Base-by-base conservation (phyloP, 768 basidiomycete genomes). In the Leucosporidium scottii region DNA sequence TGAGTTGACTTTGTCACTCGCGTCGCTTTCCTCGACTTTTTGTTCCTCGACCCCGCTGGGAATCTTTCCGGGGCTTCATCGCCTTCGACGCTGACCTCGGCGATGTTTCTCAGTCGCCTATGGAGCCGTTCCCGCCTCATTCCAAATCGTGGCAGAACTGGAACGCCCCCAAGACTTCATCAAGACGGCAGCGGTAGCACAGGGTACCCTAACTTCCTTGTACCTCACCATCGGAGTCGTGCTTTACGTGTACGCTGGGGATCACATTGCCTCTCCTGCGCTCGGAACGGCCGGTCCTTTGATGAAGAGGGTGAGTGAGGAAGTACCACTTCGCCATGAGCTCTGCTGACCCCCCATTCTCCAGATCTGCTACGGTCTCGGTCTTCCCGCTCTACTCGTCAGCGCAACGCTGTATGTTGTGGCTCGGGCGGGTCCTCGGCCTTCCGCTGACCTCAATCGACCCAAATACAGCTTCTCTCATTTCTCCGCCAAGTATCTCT, bases 1-100 rank as follows among this genome's bases (percentile, higher is more conserved):
- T 59, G 73, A 77, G 2, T 79, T 73, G 62, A n/a, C n/a, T n/a
- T n/a, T n/a, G n/a, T n/a, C n/a, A n/a, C n/a, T 74, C 73, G 25
- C 76, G 74, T 10, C 73, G 56, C 39, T 65, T 60, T 27, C 66
- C 73, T n/a, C 71, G 39, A 30, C n/a, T n/a, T n/a, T n/a, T n/a
- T n/a, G n/a, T n/a, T n/a, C n/a, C n/a, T n/a, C n/a, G n/a, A n/a
- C n/a, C n/a, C n/a, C n/a, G n/a, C n/a, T n/a, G n/a, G n/a, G n/a
- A n/a, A n/a, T n/a, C n/a, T n/a, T n/a, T n/a, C n/a, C n/a, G n/a
- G n/a, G n/a, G n/a, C n/a, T n/a, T n/a, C n/a, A n/a, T n/a, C n/a
- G n/a, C n/a, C n/a, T n/a, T n/a, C n/a, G n/a, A 36, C 2, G 15
- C 39, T 44, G 39, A 44, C 39, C 39, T 44, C 39, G 39, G 39